These are phyloP conservation scores for Colletotrichum coccodes DNA, from an alignment of 2,329 filamentous ascomycete species.

Conservation along the genomic window DNA sequence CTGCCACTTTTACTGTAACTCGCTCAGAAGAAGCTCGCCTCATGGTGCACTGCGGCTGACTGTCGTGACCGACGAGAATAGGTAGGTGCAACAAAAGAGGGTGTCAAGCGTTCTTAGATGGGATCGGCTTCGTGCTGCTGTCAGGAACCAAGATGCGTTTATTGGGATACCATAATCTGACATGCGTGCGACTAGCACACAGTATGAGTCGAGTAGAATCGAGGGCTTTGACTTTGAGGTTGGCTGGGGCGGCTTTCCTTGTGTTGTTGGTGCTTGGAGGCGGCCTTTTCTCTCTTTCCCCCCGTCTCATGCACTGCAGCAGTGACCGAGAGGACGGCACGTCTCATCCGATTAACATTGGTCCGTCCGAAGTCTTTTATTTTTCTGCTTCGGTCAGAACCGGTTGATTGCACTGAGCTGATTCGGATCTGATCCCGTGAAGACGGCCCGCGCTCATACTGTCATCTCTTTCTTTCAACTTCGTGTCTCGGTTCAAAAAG, in stretches of 20 bases:
- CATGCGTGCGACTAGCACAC: neutral
- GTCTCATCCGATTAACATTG: slow-evolving; percentile 14
- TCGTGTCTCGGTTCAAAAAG: neutral
- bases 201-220: neutral
- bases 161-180: neutral
- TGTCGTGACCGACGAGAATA: neutral
- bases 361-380: slow-evolving; percentile 1
- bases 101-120: neutral
- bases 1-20: neutral
- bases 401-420: neutral
- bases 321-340: neutral
- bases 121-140: neutral
- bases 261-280: neutral
- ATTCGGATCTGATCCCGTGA: neutral
- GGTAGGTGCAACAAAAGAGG: neutral
- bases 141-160: slow-evolving; percentile 1
- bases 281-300: neutral
- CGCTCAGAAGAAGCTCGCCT: neutral
- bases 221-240: neutral
- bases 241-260: too few species aligned
- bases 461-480: neutral
- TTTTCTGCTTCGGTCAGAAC: neutral
- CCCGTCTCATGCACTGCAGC: neutral
- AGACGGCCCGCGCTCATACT: neutral
- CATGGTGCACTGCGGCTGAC: neutral